Evolutionary conservation across 805 yeast genomes (phyloP).

Genomic region (Sugiyamaella chiloensis): DNA sequence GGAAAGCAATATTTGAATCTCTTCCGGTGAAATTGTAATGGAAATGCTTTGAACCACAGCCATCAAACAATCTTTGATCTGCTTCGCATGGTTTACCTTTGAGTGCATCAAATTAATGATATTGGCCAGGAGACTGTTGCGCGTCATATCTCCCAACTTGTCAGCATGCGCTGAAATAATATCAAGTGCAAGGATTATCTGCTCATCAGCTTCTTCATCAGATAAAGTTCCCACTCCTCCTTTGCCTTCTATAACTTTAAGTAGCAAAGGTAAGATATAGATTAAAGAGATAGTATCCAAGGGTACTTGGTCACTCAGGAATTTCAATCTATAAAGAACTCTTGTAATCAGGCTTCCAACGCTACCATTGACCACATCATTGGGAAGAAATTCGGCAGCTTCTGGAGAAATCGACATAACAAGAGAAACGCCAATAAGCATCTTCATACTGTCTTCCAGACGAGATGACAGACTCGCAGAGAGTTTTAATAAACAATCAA

Average conservation of each 20-base stretch:
- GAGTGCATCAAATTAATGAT: conserved; percentile 60
- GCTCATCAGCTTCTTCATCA: conserved; percentile 91
- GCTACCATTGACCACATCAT: conserved; percentile 48
- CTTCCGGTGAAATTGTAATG: conserved; percentile 52
- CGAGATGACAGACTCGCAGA: conserved; percentile 48
- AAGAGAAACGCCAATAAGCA: conserved; percentile 65
- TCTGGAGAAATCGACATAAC: conserved; percentile 49
- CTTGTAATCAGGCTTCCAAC: conserved; percentile 55
- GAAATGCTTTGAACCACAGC: conserved; percentile 76
- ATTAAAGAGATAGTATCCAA: conserved; percentile 66
- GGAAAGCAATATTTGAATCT: conserved; percentile 55
- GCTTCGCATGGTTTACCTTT: conserved; percentile 72
- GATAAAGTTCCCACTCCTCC: conserved; percentile 45
- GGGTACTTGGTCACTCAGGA: conserved; percentile 68
- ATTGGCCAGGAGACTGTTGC: conserved; percentile 58
- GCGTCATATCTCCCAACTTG: conserved; percentile 61
- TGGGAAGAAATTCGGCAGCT: conserved; percentile 43
- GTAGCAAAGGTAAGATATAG: conserved; percentile 72
- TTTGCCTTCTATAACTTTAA: conserved; percentile 55
- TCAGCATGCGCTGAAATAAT: conserved; percentile 51
- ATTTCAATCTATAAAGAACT: conserved; percentile 70
- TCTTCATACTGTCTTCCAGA: conserved; percentile 44
- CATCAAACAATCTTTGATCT: conserved; percentile 78
- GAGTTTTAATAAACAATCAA: conserved; percentile 51
- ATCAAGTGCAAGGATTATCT: conserved; percentile 70